A percentile compares a stretch with the other conserved stretches of the same genome.
Conservation (phyloP, 805 yeast species). For the Lachancea fermentati region DNA sequence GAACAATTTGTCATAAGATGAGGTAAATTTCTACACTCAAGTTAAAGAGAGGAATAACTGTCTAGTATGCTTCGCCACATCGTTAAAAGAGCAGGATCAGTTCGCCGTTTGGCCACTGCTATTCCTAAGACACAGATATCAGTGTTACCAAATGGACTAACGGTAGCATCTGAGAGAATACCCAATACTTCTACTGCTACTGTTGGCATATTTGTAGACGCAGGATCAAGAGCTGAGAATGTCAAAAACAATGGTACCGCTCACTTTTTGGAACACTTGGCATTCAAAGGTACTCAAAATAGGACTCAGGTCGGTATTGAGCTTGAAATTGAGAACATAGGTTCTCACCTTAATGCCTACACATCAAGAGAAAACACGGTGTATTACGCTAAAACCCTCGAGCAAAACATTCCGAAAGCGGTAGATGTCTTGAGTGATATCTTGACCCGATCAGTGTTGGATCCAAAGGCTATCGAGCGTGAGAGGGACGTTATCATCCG, state of each 20-base stretch:
- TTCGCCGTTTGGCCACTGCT: conserved; percentile 5
- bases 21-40: too few species aligned
- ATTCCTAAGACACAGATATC: conserved; percentile 56
- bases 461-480: conserved; percentile 79
- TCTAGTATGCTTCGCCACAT: not conserved
- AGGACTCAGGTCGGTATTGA: conserved; percentile 82
- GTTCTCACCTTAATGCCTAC: conserved; percentile 97
- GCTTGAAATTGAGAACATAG: conserved; percentile 90
- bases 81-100: not conserved
- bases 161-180: conserved; percentile 84
- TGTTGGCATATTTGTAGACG: conserved; percentile 97
- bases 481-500: conserved; percentile 95
- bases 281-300: conserved; percentile 86
- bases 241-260: conserved; percentile 88
- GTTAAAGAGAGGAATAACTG: not conserved
- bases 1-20: not conserved
- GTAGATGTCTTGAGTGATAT: conserved; percentile 88
- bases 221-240: conserved; percentile 95
- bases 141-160: conserved; percentile 80
- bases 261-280: conserved; percentile 92
- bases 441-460: conserved; percentile 78
- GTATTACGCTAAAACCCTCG: conserved; percentile 84
- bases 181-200: conserved; percentile 93
- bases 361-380: conserved; percentile 97
- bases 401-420: conserved; percentile 74